Evolutionary conservation across 208 protist genomes (phyloP).

Genomic region (Zelonia costaricensis): DNA sequence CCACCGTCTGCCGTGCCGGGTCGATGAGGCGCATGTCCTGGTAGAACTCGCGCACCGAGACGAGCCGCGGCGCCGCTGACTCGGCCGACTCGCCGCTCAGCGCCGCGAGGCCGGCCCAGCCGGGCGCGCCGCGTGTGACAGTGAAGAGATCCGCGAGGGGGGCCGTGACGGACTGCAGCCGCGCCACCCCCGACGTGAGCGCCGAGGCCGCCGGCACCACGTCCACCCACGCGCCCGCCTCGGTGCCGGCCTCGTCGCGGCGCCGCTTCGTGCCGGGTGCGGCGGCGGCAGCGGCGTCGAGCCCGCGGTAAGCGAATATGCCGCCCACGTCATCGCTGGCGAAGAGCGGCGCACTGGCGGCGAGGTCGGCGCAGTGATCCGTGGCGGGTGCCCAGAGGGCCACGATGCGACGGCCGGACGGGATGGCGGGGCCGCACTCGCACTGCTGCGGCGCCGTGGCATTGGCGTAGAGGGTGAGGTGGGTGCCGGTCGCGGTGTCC

Average conservation of each 20-base stretch:
- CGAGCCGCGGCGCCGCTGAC: conserved; percentile 16
- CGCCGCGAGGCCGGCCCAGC: conserved; percentile 52
- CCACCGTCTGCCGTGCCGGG: conserved; percentile 25
- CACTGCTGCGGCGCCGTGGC: not conserved
- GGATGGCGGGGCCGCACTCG: conserved; percentile 16
- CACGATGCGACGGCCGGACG: conserved; percentile 26
- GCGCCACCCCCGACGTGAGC: conserved; percentile 8
- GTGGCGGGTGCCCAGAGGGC: conserved; percentile 19
- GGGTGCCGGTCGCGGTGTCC: conserved; percentile 32
- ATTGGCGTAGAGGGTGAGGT: conserved; percentile 20
- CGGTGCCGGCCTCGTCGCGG: not conserved
- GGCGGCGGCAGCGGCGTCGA: not conserved
- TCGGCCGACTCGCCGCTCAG: not conserved
- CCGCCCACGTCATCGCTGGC: conserved; percentile 40
- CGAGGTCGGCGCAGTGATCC: not conserved
- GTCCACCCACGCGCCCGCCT: conserved; percentile 24
- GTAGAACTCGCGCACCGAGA: conserved; percentile 63
- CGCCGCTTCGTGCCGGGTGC: conserved; percentile 9
- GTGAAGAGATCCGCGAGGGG: conserved; percentile 16
- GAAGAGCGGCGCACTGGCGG: conserved; percentile 5
- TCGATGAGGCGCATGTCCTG: conserved; percentile 74
- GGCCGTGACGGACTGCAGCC: not conserved
- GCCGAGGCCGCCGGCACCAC: conserved; percentile 29
- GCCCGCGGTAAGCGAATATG: conserved; percentile 20
- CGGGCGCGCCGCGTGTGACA: conserved; percentile 30